Percentiles rank a stretch among this genome's conserved stretches.
Conservation (phyloP, 2,329 filamentous ascomycete species). For the Pyricularia sp. region DNA sequence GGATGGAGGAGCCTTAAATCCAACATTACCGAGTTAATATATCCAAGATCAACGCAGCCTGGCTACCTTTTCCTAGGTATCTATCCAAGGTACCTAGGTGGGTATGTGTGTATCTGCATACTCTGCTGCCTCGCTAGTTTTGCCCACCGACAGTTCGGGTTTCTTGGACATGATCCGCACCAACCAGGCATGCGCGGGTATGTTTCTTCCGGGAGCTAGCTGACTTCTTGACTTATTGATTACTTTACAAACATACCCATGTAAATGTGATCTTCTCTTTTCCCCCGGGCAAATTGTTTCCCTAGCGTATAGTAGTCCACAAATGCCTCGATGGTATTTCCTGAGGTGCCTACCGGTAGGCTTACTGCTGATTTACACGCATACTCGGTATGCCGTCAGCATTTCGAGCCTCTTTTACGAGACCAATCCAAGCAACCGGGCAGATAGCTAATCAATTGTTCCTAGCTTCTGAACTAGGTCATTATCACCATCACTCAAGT, state of each 20-base stretch:
- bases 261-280: neutral
- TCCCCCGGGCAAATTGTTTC: neutral
- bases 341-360: neutral
- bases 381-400: neutral
- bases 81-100: no score
- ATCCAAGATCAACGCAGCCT: neutral
- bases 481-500: neutral
- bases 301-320: neutral
- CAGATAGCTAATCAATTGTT: neutral
- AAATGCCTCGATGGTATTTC: neutral
- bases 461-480: neutral
- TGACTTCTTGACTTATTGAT: neutral
- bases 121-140: neutral
- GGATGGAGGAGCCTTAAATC: neutral
- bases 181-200: no score
- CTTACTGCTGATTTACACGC: neutral
- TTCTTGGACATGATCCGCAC: neutral
- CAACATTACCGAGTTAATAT: neutral
- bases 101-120: no score
- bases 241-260: neutral
- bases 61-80: no score
- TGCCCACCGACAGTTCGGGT: neutral
- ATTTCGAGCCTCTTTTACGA: neutral
- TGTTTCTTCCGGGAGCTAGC: neutral
- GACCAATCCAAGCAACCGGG: neutral